Conservation (phyloP, 495 filamentous ascomycete genomes). For the Mycothermus thermophilus region DNA sequence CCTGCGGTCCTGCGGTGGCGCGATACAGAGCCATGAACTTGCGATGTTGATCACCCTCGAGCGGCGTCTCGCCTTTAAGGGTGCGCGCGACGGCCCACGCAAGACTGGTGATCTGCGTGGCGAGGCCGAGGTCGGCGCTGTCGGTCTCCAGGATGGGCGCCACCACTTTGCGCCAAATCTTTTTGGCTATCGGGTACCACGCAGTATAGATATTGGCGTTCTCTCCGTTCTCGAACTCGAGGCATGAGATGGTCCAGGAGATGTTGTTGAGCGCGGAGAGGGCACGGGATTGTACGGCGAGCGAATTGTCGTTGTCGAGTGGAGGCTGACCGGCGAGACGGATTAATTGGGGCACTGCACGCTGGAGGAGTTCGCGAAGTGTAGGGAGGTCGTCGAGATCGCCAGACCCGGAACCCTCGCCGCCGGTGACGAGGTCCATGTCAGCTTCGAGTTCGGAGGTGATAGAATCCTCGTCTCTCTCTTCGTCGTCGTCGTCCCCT, state of each 20-base stretch:
- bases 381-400: slow-evolving; percentile 32
- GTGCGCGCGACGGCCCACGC: slow-evolving; percentile 46
- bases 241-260: slow-evolving; percentile 41
- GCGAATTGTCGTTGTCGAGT: slow-evolving; percentile 12
- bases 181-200: slow-evolving; percentile 37
- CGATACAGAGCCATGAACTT: slow-evolving; percentile 49
- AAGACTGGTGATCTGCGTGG: slow-evolving; percentile 42
- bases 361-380: slow-evolving; percentile 32
- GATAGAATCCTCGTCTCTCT: slow-evolving; percentile 28
- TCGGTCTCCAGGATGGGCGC: slow-evolving; percentile 39
- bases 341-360: slow-evolving; percentile 36
- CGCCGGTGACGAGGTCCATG: slow-evolving; percentile 43
- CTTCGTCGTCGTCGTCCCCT: slow-evolving; percentile 22
- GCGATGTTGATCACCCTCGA: slow-evolving; percentile 34
- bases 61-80: slow-evolving; percentile 32
- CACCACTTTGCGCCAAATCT: slow-evolving; percentile 39
- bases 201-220: slow-evolving; percentile 26
- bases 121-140: slow-evolving; percentile 44
- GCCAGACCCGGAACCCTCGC: slow-evolving; percentile 24
- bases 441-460: slow-evolving; percentile 40
- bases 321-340: slow-evolving; percentile 21
- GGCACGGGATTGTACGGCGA: slow-evolving; percentile 31
- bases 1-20: slow-evolving; percentile 36
- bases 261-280: slow-evolving; percentile 46
- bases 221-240: slow-evolving; percentile 31